Percentiles rank a stretch among this genome's conserved stretches.
phyloP scores from a whole-genome alignment of 2,329 filamentous ascomycete species.

The Camptophora hylomeconis region DNA sequence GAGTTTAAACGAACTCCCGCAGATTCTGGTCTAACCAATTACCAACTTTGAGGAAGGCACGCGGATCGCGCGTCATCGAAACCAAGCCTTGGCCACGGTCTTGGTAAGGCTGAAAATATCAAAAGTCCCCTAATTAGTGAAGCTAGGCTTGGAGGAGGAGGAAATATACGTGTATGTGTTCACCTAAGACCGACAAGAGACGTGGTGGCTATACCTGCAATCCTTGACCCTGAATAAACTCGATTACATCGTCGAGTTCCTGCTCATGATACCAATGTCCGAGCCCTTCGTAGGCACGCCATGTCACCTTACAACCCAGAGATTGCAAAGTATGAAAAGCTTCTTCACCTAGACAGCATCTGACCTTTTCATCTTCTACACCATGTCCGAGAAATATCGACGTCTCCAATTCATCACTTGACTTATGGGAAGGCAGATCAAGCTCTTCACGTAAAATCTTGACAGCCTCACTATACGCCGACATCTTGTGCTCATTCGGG shows the following conservation, averaged over 20 bases:
- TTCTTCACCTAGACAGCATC: conserved; percentile 23
- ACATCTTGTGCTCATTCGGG: background rate
- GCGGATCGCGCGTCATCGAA: too few relatives aligned
- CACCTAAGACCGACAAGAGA: too few relatives aligned
- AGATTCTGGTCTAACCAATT: too few relatives aligned
- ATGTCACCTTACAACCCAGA: conserved; percentile 24
- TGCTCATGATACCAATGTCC: conserved; percentile 34
- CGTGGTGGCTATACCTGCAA: too few relatives aligned
- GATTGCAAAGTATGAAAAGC: conserved; percentile 23
- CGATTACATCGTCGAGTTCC: conserved; percentile 28
- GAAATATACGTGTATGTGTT: too few relatives aligned
- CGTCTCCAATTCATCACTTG: conserved; percentile 17
- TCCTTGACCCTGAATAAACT: too few relatives aligned
- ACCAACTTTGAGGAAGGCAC: too few relatives aligned
- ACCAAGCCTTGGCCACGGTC: too few relatives aligned
- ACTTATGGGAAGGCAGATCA: conserved; percentile 6
- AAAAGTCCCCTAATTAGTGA: too few relatives aligned
- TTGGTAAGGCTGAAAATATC: too few relatives aligned
- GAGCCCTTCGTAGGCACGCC: conserved; percentile 28
- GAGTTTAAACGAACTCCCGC: too few relatives aligned
- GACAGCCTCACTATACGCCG: conserved; percentile 5
- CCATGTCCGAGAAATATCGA: conserved; percentile 38
- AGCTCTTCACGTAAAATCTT: conserved; percentile 5
- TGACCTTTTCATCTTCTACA: conserved; percentile 29
- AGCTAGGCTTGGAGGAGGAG: too few relatives aligned